Base-by-base conservation (phyloP, 2,329 filamentous ascomycete genomes). In the Grosmannia huntii region DNA sequence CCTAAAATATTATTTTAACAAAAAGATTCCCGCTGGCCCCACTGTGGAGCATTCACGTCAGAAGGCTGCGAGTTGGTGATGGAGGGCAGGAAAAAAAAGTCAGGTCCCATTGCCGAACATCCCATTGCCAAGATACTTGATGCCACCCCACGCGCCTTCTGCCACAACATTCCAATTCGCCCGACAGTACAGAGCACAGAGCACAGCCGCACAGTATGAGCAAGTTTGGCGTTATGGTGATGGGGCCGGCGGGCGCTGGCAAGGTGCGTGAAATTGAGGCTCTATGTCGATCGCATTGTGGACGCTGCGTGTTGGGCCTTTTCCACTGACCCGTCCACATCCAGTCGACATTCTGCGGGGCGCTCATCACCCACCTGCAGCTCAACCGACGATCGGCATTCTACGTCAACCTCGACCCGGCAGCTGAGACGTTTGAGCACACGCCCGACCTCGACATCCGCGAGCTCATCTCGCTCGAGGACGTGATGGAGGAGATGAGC, bases 391-490 rank as follows among this genome's bases (percentile, higher is more conserved):
- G 91, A n/a, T 95, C 90, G 55, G 89, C 88, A 72, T 96, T 95
- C 79, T 99, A 97, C 74, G 87, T 99, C 69, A 99, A 99, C 74
- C 89, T 99, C 67, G 94, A 99, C 71, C 94, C 94, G 7, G 94
- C 94, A 59, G 94, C 94, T 69, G 91, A 96, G 73, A 80, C 85
- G 54, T 97, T 99, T 72, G 85, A 86, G 67, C 95, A 96, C 74
- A 79, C 89, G 65, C 94, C 91, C 25, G 91, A 96, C 70, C 83
- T 96, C 67, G 91, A 96, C 72, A 96, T 96, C 77, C 92, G 90
- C 71, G 90, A 96, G 66, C 82, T 96, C 62, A 95, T 96, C 72
- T 89, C 87, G 14, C 84, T 96, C 61, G 87, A 94, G 68, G 91
- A 96, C 79, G 91, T 94, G 65, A 96, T 96, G 91, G 91, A 96